Conservation (phyloP, 2,329 filamentous ascomycete genomes). For the Monilinia polystroma region DNA sequence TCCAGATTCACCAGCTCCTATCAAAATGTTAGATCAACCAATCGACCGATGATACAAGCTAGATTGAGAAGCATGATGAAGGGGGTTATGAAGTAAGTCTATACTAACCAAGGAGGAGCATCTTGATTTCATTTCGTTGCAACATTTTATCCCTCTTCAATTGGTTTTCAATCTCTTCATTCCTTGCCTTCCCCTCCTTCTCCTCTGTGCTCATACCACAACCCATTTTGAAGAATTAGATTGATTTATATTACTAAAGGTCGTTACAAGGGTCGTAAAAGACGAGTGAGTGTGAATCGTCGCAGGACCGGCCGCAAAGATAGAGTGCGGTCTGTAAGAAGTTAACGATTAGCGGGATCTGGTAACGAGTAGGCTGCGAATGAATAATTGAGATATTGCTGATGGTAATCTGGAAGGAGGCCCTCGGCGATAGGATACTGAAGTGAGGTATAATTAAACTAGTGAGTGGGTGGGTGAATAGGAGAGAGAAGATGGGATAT, state of each 20-base stretch:
- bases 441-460: neutral
- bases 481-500: neutral
- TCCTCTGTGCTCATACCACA: constrained; percentile 99
- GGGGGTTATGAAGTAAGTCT: neutral
- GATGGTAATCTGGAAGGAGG: constrained; percentile 1
- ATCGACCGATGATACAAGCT: neutral
- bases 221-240: constrained; percentile 74
- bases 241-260: constrained; percentile 15
- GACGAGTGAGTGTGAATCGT: constrained; percentile 8
- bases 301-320: constrained; percentile 37
- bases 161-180: constrained; percentile 99
- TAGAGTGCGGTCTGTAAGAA: constrained; percentile 62
- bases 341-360: constrained; percentile 17
- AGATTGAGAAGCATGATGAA: constrained; percentile 13
- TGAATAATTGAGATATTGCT: constrained; percentile 8
- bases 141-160: constrained; percentile 98
- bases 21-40: constrained; percentile 24
- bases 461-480: neutral
- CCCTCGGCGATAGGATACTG: neutral
- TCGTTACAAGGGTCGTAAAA: constrained; percentile 24
- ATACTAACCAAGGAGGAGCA: constrained; percentile 91
- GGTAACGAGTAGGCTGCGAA: constrained; percentile 3
- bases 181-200: constrained; percentile 99
- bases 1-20: constrained; percentile 84
- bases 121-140: constrained; percentile 99